Conservation (phyloP, 805 yeast species). For the Candida pseudoglaebosa region DNA sequence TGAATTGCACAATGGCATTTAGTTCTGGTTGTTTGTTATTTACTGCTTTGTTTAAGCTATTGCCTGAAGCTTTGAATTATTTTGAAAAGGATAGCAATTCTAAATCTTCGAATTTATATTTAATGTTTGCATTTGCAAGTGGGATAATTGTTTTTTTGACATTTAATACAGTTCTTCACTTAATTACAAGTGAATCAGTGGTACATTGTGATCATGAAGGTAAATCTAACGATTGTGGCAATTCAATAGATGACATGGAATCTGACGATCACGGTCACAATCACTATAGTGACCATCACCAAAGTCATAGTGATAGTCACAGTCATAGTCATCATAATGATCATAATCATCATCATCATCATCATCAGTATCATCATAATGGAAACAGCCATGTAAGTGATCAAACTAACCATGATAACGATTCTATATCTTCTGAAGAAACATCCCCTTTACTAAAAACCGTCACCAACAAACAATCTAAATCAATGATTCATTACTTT, state of each 20-base stretch:
- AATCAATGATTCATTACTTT: constrained; percentile 26
- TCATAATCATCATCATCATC: constrained; percentile 10
- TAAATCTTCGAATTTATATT: constrained; percentile 26
- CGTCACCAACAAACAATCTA: constrained; percentile 10
- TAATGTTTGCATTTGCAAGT: constrained; percentile 44
- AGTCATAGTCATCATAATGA: constrained; percentile 11
- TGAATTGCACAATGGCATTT: constrained; percentile 71
- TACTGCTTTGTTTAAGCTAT: constrained; percentile 69
- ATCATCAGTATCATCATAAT: constrained; percentile 17
- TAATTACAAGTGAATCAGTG: constrained; percentile 72
- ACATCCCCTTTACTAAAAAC: constrained; percentile 13
- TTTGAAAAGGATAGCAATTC: constrained; percentile 18
- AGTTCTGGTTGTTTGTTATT: constrained; percentile 80
- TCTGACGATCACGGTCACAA: constrained; percentile 11
- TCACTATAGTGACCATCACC: constrained; percentile 5
- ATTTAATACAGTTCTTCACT: constrained; percentile 66
- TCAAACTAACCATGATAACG: constrained; percentile 16
- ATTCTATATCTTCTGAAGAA: constrained; percentile 10
- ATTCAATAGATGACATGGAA: not conserved
- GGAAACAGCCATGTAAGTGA: constrained; percentile 9
- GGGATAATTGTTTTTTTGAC: constrained; percentile 62
- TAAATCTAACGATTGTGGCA: constrained; percentile 11
- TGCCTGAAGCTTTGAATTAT: constrained; percentile 64
- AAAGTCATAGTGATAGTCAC: constrained; percentile 11
- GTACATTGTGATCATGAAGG: constrained; percentile 79